Percentiles rank a stretch among this genome's conserved stretches.
Evolutionary conservation across 2,329 filamentous ascomycete genomes (phyloP).

Genomic region (Xylariaceae sp.): DNA sequence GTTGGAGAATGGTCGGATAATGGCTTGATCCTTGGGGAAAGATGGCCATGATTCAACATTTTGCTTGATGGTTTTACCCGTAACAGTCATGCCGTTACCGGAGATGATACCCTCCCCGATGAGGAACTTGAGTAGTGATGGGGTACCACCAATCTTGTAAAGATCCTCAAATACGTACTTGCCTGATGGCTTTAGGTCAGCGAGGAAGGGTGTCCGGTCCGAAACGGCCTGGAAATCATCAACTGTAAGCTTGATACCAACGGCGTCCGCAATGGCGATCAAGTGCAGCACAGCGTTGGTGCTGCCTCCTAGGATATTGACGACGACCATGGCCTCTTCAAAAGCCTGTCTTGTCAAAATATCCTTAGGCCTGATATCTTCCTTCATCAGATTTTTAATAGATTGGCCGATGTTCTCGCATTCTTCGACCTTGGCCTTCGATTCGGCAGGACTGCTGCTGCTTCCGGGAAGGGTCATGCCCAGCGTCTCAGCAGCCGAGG

Average conservation of each 20-base stretch:
- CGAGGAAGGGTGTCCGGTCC: constrained; percentile 71
- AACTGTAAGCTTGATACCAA: constrained; percentile 74
- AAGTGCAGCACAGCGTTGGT: constrained; percentile 83
- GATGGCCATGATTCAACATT: constrained; percentile 73
- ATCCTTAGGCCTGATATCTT: constrained; percentile 72
- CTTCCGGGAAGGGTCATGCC: constrained; percentile 78
- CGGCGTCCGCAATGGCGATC: constrained; percentile 76
- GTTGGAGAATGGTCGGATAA: constrained; percentile 74
- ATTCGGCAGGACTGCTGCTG: constrained; percentile 72
- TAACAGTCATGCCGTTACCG: constrained; percentile 75
- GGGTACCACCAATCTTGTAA: constrained; percentile 82
- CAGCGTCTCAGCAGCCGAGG: constrained; percentile 66
- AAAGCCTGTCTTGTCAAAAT: constrained; percentile 77
- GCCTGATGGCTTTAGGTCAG: constrained; percentile 78
- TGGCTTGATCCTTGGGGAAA: constrained; percentile 69
- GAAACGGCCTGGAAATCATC: constrained; percentile 83
- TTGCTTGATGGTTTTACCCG: constrained; percentile 81
- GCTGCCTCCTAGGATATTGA: constrained; percentile 76
- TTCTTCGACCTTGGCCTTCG: constrained; percentile 64
- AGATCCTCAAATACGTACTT: constrained; percentile 82
- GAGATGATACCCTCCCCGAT: constrained; percentile 77
- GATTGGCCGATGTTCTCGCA: constrained; percentile 66
- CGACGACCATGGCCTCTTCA: constrained; percentile 78
- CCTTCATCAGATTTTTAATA: constrained; percentile 66
- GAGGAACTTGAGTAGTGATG: constrained; percentile 80